Evolutionary conservation across 1,284 basidiomycete species (phyloP), one percentile per base, ranked within the genome.

Genomic region (Fomes fomentarius): DNA sequence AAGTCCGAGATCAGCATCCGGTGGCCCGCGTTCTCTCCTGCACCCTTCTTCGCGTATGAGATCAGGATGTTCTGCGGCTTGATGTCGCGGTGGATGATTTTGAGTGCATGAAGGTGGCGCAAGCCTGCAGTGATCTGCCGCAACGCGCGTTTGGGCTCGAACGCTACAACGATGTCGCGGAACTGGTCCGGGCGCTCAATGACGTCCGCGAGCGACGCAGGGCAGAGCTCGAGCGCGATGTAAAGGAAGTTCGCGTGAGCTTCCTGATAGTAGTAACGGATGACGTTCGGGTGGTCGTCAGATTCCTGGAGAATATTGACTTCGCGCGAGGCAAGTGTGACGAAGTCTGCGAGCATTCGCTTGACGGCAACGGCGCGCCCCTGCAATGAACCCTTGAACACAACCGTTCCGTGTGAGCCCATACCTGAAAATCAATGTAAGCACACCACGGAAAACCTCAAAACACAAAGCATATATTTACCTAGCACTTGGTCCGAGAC

Each of bases 1-100:
- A 98, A 97, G 72, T 98, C 95, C 1, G 94, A 96, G 53, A 97
- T 96, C 43, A 97, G 77, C 93, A 97, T 95, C 37, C 92, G 78
- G 62, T 94, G 84, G 1, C 79, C 79, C n/a, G 69, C 72, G 58
- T 72, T 74, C 60, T 71, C 72, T n/a, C 75, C 74, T 30, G 68
- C 69, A 21, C 83, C 80, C 50, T 81, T 76, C 66, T 87, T 89
- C 15, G 84, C 82, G 22, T 77, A 75, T 6, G 91, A 93, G n/a
- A 98, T 83, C 8, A 99, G 82, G 52, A 99, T 98, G 68, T 99
- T 99, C 72, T 97, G 96, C 4, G 96, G 96, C 69, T 99, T 99
- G 73, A 99, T 97, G 70, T 99, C 96, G 25, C 97, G 87, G 75
- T 99, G 97, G 21, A 99, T 89, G 61, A 99, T 93, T 74, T 97